These are phyloP conservation scores for Phytophthora syringae DNA, from an alignment of 352 stramenopile genomes.

Conservation along the genomic window DNA sequence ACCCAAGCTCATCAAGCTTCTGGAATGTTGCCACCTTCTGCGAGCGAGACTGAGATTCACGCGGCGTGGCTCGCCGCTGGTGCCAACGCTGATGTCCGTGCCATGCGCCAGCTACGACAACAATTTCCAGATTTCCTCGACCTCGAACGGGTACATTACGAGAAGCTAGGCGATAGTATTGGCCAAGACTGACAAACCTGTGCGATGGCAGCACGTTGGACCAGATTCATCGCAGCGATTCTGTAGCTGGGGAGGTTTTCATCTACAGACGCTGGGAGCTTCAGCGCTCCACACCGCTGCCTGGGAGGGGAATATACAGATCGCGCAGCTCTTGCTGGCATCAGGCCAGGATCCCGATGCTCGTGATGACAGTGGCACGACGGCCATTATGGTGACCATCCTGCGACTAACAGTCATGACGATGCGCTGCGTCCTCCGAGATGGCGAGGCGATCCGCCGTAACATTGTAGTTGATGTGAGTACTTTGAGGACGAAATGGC, in stretches of 20 bases:
- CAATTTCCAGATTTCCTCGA: too few species aligned
- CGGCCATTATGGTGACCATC: conserved; percentile 30
- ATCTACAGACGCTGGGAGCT: conserved; percentile 2
- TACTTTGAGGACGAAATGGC: too few species aligned
- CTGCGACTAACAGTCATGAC: conserved; percentile 21
- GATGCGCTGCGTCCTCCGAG: conserved; percentile 31
- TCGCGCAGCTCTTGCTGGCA: conserved; percentile 23
- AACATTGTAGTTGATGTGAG: conserved; percentile 35
- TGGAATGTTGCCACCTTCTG: too few species aligned
- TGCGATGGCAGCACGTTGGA: conserved; percentile 3
- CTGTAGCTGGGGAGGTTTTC: too few species aligned
- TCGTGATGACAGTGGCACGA: conserved; percentile 20
- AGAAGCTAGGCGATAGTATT: too few species aligned
- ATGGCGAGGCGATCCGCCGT: conserved; percentile 13
- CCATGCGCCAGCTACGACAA: too few species aligned
- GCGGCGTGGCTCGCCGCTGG: too few species aligned
- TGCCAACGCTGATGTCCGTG: too few species aligned
- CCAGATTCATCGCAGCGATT: conserved; percentile 2
- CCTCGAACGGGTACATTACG: too few species aligned
- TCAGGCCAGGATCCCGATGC: conserved; percentile 22
- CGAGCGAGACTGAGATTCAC: too few species aligned
- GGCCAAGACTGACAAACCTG: too few species aligned
- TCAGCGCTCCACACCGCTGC: conserved; percentile 21
- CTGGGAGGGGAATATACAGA: conserved; percentile 9
- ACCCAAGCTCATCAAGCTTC: too few species aligned